These are phyloP conservation scores for Artemisia annua DNA, from an alignment of 129 eudicot genomes.

Conservation along the genomic window DNA sequence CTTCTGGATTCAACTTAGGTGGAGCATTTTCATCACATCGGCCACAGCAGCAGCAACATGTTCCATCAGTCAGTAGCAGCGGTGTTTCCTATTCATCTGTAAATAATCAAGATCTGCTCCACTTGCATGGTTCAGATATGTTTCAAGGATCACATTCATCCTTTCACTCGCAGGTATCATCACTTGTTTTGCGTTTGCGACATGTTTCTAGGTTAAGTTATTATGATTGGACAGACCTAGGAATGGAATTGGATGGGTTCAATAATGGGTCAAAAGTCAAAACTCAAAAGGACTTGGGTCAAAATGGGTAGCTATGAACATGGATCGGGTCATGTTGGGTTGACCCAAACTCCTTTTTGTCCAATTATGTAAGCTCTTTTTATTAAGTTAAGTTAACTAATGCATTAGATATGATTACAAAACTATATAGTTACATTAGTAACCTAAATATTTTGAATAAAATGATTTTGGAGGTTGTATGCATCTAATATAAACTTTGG, in stretches of 20 bases:
- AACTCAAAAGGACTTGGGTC: too few relatives aligned
- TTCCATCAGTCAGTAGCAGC: constrained; percentile 25
- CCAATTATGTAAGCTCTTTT: too few relatives aligned
- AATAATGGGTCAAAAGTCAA: too few relatives aligned
- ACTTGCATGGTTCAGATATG: constrained; percentile 70
- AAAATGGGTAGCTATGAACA: too few relatives aligned
- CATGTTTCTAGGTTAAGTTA: background rate
- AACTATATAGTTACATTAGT: too few relatives aligned
- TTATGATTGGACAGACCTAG: background rate
- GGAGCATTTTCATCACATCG: constrained; percentile 78
- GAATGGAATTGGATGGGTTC: too few relatives aligned
- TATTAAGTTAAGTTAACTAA: too few relatives aligned
- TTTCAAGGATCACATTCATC: constrained; percentile 66
- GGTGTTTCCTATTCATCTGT: constrained; percentile 19
- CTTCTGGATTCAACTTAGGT: constrained; percentile 77
- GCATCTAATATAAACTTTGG: too few relatives aligned
- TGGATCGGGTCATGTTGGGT: too few relatives aligned
- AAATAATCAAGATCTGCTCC: constrained; percentile 69
- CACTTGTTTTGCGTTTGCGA: background rate
- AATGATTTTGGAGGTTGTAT: too few relatives aligned
- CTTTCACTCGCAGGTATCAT: constrained; percentile 63
- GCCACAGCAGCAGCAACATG: constrained; percentile 58
- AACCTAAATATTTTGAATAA: too few relatives aligned
- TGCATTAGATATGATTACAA: too few relatives aligned
- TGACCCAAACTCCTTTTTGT: background rate